phyloP scores from a whole-genome alignment of 257 asterid genomes.

The Solanum rostratum region DNA sequence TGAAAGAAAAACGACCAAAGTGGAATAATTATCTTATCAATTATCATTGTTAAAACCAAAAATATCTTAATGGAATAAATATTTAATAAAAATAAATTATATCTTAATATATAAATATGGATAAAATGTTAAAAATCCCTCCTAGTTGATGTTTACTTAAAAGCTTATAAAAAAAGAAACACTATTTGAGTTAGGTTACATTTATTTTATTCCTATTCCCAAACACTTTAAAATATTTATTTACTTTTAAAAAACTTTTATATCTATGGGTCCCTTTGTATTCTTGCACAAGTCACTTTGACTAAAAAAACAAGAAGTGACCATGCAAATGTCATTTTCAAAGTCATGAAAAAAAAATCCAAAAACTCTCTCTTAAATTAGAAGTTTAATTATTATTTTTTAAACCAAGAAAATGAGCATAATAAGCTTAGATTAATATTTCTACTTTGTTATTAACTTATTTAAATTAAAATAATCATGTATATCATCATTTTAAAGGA shows the following conservation, averaged over 20 bases:
- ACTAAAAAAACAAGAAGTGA: background rate
- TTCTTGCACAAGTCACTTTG: background rate
- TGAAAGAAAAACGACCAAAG: no score
- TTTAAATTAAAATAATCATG: no score
- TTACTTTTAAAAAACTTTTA: background rate
- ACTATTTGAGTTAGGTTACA: background rate
- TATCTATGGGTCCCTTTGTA: background rate
- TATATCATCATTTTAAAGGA: no score
- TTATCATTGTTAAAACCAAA: no score
- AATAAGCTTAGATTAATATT: no score
- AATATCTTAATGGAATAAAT: background rate
- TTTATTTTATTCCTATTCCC: background rate
- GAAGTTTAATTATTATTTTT: background rate
- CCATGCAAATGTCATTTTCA: background rate
- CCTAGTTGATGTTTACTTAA: background rate
- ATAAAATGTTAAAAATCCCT: background rate
- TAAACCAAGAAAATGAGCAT: background rate
- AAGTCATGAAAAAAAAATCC: background rate
- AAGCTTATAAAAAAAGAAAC: background rate
- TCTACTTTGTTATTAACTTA: no score
- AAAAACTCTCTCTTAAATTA: background rate
- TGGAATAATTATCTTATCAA: no score
- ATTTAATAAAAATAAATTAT: background rate
- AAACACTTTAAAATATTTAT: background rate
- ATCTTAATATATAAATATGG: background rate